Percentiles rank a stretch among this genome's conserved stretches.
phyloP scores from a whole-genome alignment of 2,329 filamentous ascomycete genomes.

The Fusarium mundagurra region DNA sequence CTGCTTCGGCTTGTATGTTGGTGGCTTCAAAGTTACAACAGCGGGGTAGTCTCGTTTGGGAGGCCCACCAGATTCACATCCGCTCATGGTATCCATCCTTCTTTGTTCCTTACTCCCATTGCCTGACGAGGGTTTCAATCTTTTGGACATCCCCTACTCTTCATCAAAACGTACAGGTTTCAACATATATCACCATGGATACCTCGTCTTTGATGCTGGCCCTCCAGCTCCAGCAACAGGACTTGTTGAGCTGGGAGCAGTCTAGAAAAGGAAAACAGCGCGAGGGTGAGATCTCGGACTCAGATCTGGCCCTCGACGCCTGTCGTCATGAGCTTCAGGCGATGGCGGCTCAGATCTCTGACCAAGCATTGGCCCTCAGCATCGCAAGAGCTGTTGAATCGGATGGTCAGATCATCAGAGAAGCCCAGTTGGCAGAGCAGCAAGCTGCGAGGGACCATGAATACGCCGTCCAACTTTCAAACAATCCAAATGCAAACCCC shows the following conservation, averaged over 20 bases:
- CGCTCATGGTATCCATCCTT: no score
- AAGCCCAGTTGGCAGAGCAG: background rate
- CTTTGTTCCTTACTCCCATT: no score
- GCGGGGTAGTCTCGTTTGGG: background rate
- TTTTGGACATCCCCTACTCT: no score
- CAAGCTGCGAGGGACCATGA: background rate
- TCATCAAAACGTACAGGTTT: no score
- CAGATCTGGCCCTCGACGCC: background rate
- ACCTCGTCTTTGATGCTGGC: background rate
- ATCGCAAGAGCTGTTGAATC: constrained; percentile 14
- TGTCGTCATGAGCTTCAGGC: constrained; percentile 3
- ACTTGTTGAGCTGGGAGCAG: background rate
- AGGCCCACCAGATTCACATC: background rate
- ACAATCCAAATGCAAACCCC: no score
- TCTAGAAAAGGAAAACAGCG: constrained; percentile 22
- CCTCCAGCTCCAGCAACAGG: constrained; percentile 17
- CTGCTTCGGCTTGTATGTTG: no score
- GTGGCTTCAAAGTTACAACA: background rate
- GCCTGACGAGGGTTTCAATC: no score
- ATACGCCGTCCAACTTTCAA: background rate
- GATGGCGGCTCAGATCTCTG: background rate
- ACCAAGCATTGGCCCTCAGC: background rate
- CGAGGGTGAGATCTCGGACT: background rate
- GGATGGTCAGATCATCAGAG: background rate
- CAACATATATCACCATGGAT: no score